Base-by-base conservation (phyloP, 768 basidiomycete species). In the Suillus plorans region DNA sequence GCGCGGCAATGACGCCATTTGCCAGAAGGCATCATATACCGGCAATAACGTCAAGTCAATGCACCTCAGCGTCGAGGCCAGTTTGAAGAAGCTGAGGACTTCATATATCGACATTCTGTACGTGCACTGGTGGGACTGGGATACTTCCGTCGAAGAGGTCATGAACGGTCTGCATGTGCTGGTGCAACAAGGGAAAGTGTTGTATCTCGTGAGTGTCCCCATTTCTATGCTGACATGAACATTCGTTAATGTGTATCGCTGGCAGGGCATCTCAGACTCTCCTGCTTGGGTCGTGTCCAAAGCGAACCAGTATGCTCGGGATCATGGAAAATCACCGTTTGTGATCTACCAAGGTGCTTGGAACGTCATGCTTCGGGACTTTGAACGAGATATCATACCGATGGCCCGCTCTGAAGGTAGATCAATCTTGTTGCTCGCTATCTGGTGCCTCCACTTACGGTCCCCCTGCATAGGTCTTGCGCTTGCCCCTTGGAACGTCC, bases 1-100 rank as follows among this genome's bases (percentile, higher is more conserved):
- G 37, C 34, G 53, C 2, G 68, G 59, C 18, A 61, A 72, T 25
- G 59, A 60, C 5, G 49, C 28, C 14, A 53, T 68, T 62, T 57
- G 58, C 25, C 75, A 80, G 50, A 78, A 82, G 52, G 71, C 77
- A 2, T 71, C 80, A 52, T 84, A 80, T 67, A 69, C 69, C 4
- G 87, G 87, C 0, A 88, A 89, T 69, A 78, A 76, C 66, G 61
- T 72, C 64, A 86, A 86, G 68, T 77, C 76, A 4, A 70, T 85
- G 69, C 73, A 76, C 31, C 39, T 83, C 47, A 78, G 80, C 22
- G 73, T 85, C 1, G 69, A 73, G 34, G 53, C 34, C 20, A 82
- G 80, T 13, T 73, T 86, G 65, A 80, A 80, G 74, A 82, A 82
- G 67, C 76, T 86, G 1, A 72, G 80, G 37, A 84, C 81, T 0